These are phyloP conservation scores for Hemisphaericaspora lyxosophila DNA, from an alignment of 1,139 yeast species.

Conservation along the genomic window DNA sequence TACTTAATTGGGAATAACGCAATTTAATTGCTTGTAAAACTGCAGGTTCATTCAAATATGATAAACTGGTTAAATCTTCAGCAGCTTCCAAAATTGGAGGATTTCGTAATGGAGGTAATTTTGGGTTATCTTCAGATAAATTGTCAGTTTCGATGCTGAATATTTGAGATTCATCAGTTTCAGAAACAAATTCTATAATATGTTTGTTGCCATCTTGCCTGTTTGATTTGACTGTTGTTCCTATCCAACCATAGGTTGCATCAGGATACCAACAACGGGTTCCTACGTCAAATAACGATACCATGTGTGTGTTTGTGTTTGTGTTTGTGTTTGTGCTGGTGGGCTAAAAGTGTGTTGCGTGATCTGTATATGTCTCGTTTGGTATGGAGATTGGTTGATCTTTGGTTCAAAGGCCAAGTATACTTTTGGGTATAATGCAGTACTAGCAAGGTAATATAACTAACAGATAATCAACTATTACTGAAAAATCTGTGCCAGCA, in stretches of 20 bases:
- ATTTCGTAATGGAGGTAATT: constrained; percentile 80
- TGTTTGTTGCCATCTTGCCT: constrained; percentile 51
- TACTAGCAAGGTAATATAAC: no score
- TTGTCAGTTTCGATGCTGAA: constrained; percentile 56
- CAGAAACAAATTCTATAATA: constrained; percentile 60
- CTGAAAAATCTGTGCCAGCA: no score
- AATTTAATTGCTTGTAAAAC: constrained; percentile 91
- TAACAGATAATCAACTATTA: no score
- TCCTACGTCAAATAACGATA: constrained; percentile 30
- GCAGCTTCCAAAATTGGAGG: constrained; percentile 94
- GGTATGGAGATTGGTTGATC: no score
- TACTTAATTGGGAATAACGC: constrained; percentile 84
- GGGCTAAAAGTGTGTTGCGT: no score
- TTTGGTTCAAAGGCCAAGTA: no score
- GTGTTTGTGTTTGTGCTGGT: no score
- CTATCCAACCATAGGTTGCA: constrained; percentile 86
- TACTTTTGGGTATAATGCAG: no score
- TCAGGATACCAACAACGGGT: constrained; percentile 96
- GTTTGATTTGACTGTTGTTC: constrained; percentile 70
- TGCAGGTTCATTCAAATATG: constrained; percentile 94
- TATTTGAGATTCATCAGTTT: constrained; percentile 49
- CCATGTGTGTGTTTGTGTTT: constrained; percentile 11
- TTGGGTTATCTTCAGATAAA: constrained; percentile 49
- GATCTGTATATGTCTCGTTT: no score
- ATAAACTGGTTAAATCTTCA: constrained; percentile 88